Base-by-base conservation (phyloP, 441 rosid genomes). In the Populus trichocarpa region DNA sequence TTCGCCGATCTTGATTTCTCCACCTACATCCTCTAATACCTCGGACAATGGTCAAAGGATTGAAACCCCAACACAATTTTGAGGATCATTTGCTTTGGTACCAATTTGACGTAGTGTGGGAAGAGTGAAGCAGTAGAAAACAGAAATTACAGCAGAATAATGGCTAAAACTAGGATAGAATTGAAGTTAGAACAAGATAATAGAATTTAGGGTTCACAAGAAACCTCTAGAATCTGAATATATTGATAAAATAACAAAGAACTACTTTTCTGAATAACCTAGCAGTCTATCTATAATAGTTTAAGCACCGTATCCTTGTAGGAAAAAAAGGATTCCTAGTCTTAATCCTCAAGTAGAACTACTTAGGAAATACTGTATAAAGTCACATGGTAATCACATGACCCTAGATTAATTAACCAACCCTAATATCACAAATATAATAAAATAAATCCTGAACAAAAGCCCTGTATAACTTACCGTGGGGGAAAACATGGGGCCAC, bases 401-500 rank as follows among this genome's bases (percentile, higher is more conserved):
- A 30, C 32, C 32, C 32, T 30, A 30, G 32, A 30, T 30, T 30
- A 30, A 30, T 30, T 30, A 28, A 28, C 3, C 3, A 30, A 30
- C 32, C 32, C 32, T 30, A 30, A 30, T 30, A 30, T 30, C 32
- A 30, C 32, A 30, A 30, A 30, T 30, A 30, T 30, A 30, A 30
- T 30, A 30, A 30, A 30, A 30, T 30, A 30, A 30, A 46, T 46
- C 57, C 57, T 46, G 57, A 46, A 46, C 57, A 46, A 14, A 46
- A 5, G 20, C 18, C 57, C 7, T 46, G 18, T 46, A 46, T 46
- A 38, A 38, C 89, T 82, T 85, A 97, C 99, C 99, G 90, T 77
- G 99, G 99, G 85, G 99, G 99, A 87, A 97, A 97, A 81, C 99
- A 97, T 38, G 99, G 99, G 79, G 98, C 99, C 80, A 95, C 99